phyloP scores from a whole-genome alignment of 2,329 filamentous ascomycete genomes.

The Teratosphaeria pseudoeucalypti region DNA sequence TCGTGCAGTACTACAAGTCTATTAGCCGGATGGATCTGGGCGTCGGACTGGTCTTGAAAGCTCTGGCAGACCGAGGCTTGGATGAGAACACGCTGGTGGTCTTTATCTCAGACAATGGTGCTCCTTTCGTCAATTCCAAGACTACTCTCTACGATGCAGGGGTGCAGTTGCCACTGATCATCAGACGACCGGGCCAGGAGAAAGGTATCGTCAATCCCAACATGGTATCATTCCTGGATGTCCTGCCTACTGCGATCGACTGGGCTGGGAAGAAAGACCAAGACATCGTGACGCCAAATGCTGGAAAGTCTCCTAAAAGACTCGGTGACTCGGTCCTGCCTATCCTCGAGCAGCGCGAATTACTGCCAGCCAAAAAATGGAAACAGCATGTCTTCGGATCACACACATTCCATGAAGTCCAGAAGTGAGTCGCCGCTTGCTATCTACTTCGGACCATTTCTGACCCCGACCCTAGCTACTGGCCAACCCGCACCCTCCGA shows the following conservation, averaged over 20 bases:
- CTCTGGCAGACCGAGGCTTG: constrained; percentile 25
- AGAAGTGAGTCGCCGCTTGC: constrained; percentile 19
- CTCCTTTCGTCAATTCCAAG: constrained; percentile 43
- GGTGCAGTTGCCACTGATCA: constrained; percentile 34
- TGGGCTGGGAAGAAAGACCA: constrained; percentile 21
- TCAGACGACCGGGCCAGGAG: constrained; percentile 26
- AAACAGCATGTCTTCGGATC: constrained; percentile 37
- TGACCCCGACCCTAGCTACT: constrained; percentile 25
- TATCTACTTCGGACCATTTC: background rate
- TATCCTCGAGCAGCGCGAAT: constrained; percentile 18
- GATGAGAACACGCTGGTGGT: constrained; percentile 33
- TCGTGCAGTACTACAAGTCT: constrained; percentile 30
- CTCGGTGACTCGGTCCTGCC: constrained; percentile 31
- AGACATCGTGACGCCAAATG: background rate
- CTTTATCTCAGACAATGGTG: constrained; percentile 41
- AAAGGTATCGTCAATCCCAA: constrained; percentile 30
- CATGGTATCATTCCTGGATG: constrained; percentile 37
- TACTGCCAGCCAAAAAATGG: constrained; percentile 20
- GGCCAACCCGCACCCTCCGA: constrained; percentile 40
- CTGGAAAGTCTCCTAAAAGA: constrained; percentile 9
- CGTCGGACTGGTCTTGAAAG: constrained; percentile 31
- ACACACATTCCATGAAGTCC: constrained; percentile 43
- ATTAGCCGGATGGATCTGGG: constrained; percentile 36
- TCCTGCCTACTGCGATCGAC: constrained; percentile 37
- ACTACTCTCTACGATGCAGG: constrained; percentile 42